phyloP scores from a whole-genome alignment of 2,329 filamentous ascomycete species.

The Davidsoniella australis region DNA sequence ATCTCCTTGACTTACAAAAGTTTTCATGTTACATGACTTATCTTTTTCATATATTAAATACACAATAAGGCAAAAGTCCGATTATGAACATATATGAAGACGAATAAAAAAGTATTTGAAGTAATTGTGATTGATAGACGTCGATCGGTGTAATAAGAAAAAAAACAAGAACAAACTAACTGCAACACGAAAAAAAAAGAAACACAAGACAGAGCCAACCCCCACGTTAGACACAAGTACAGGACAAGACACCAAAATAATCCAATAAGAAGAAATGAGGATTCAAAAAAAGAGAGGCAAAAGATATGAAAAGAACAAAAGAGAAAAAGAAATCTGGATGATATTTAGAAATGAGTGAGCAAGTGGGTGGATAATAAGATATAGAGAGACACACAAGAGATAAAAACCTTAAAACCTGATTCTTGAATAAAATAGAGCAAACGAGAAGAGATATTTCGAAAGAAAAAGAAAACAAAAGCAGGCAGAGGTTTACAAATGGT shows the following conservation, averaged over 20 bases:
- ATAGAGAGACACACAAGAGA: not conserved
- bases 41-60: no score
- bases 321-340: not conserved
- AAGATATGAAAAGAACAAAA: conserved; percentile 1
- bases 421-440: not conserved
- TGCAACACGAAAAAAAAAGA: not conserved
- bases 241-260: not conserved
- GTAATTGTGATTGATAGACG: not conserved
- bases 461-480: conserved; percentile 1
- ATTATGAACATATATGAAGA: no score
- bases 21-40: no score
- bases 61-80: no score
- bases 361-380: not conserved
- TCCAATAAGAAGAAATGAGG: not conserved
- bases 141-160: not conserved
- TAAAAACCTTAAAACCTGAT: conserved; percentile 2
- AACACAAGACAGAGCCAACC: not conserved
- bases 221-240: not conserved
- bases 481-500: not conserved
- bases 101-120: not conserved
- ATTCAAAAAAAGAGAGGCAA: conserved; percentile 3
- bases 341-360: not conserved
- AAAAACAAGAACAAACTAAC: not conserved
- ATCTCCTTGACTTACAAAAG: no score
- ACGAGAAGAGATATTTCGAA: not conserved